Base-by-base conservation (phyloP, 768 basidiomycete species). In the Pulveroboletus ravenelii region DNA sequence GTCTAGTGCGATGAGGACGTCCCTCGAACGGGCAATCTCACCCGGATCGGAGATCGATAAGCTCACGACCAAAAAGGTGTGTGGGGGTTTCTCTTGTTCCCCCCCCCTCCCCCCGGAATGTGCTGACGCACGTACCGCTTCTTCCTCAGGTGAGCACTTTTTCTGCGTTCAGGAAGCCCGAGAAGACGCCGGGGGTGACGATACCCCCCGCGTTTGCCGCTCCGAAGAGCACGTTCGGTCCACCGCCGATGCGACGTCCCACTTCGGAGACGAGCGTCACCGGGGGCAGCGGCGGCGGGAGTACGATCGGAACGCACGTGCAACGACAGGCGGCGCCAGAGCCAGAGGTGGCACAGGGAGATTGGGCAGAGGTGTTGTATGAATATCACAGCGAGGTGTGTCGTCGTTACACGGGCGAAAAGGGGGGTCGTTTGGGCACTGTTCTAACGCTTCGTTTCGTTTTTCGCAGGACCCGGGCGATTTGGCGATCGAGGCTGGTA, bases 331-430 rank as follows among this genome's bases (percentile, higher is more conserved):
- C 23, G 20, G n/a, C 10, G 32, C 37, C 38, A 10, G 72, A 72
- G 25, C 13, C 63, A 3, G 72, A 73, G 40, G 73, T 69, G 44
- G 59, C 59, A 9, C 59, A 68, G 32, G 87, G 85, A 5, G 84
- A 87, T 53, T 91, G 89, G 89, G 87, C 80, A 14, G 82, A 89
- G 58, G 89, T 74, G 5, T 57, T 88, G 65, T 91, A 90, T 60
- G 87, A 87, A 52, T 91, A 87, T 70, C 70, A 70, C 38, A 82
- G 87, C 45, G 71, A 72, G 58, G 88, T 89, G 56, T n/a, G n/a
- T n/a, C 37, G 60, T 57, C 18, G 47, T 34, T 14, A 2, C 14
- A 14, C 6, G 14, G 32, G 23, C 3, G 30, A 10, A 31, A 12
- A 9, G n/a, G n/a, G n/a, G n/a, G n/a, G n/a, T n/a, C n/a, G n/a